Evolutionary conservation across 306 rosid genomes (phyloP), one percentile per base, ranked within the genome.

Genomic region (Aeschynomene evenia): DNA sequence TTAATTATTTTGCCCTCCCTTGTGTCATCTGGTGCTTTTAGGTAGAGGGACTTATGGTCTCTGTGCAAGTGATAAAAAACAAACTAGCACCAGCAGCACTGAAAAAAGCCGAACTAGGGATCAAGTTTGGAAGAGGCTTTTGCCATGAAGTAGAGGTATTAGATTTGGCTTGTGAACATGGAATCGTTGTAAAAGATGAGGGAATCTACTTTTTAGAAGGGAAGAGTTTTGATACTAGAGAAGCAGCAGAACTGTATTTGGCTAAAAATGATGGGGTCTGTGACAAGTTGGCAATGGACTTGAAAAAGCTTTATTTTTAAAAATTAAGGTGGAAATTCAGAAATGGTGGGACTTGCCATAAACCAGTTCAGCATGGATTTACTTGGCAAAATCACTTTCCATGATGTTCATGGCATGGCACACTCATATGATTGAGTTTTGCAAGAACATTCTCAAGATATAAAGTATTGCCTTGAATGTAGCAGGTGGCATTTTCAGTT

Each of bases 81-180:
- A 92, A 89, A 74, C 80, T 92, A 53, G 95, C 95, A 51, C 88
- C 89, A 1, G 74, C 92, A 0, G 68, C 92, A 52, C 60, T 76
- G 75, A 90, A 84, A 73, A 88, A 72, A 69, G 89, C 85, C 6
- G 86, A 88, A 52, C 70, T 93, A 56, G 87, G 79, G 56, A 85
- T 93, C 79, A 76, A 68, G 22, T 93, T 90, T 63, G 98, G 97
- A 62, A 81, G 73, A 69, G 97, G 98, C 54, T 77, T 93, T 64
- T 63, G 86, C 80, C 69, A 63, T 36, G 86, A 88, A 77, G 62
- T 89, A 16, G 97, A 93, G 84, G 86, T 84, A 14, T 78, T 93
- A 56, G 90, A 86, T 45, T 77, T 90, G 83, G 97, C 89, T 58
- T 83, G 91, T 81, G 88, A 90, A 51, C 88, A 85, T 51, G 88